Conservation (phyloP, 495 filamentous ascomycete species). For the Podospora pseudopauciseta region DNA sequence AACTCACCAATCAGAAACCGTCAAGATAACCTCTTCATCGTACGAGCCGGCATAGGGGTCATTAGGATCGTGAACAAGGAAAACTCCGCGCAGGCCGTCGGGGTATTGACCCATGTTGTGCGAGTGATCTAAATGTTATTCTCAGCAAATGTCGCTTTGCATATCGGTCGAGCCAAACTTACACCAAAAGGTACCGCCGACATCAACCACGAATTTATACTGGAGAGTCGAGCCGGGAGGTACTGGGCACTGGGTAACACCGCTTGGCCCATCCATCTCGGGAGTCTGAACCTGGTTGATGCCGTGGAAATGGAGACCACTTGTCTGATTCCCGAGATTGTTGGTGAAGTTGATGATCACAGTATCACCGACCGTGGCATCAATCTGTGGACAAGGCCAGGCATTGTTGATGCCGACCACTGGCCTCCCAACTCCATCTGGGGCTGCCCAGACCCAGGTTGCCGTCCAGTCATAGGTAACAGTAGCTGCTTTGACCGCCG, state of each 20-base stretch:
- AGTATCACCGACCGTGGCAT: slow-evolving; percentile 67
- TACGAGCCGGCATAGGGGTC: slow-evolving; percentile 61
- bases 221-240: slow-evolving; percentile 58
- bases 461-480: slow-evolving; percentile 57
- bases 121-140: slow-evolving; percentile 55
- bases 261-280: slow-evolving; percentile 70
- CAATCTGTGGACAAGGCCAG: slow-evolving; percentile 68
- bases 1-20: slow-evolving; percentile 56
- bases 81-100: slow-evolving; percentile 68
- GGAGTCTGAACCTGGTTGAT: slow-evolving; percentile 67
- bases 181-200: slow-evolving; percentile 76
- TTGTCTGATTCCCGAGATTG: slow-evolving; percentile 67
- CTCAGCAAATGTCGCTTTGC: slow-evolving; percentile 7
- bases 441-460: slow-evolving; percentile 66
- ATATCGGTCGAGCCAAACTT: slow-evolving; percentile 42
- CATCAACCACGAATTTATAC: slow-evolving; percentile 66
- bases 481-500: slow-evolving; percentile 28
- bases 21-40: slow-evolving; percentile 58
- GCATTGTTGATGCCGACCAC: slow-evolving; percentile 73
- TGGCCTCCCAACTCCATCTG: slow-evolving; percentile 64
- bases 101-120: slow-evolving; percentile 70
- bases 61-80: slow-evolving; percentile 67
- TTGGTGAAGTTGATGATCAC: slow-evolving; percentile 69
- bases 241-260: slow-evolving; percentile 67
- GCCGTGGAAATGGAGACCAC: slow-evolving; percentile 77